Percentiles rank a stretch among this genome's conserved stretches.
Conservation (phyloP, 2,329 filamentous ascomycete genomes). For the Cladosporium phlei region DNA sequence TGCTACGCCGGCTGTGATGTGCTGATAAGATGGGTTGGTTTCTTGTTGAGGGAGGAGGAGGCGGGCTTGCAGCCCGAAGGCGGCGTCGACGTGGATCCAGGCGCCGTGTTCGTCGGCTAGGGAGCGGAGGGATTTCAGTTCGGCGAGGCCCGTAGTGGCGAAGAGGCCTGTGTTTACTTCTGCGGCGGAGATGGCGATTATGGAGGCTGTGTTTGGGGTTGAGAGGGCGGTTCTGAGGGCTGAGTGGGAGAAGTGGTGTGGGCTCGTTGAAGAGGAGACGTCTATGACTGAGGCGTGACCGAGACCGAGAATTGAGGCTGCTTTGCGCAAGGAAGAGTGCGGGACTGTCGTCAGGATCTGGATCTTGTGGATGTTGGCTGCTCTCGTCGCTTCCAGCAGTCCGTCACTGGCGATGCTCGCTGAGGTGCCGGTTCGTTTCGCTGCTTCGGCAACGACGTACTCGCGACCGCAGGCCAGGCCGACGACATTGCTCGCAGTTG, state of each 20-base stretch:
- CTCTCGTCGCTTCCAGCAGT: constrained; percentile 60
- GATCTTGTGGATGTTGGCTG: constrained; percentile 61
- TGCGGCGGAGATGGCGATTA: constrained; percentile 75
- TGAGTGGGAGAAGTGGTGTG: constrained; percentile 66
- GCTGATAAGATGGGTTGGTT: constrained; percentile 47
- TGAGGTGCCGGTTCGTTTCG: constrained; percentile 23
- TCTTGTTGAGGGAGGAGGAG: constrained; percentile 56
- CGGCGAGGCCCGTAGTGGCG: constrained; percentile 53
- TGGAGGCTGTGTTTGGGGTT: constrained; percentile 54
- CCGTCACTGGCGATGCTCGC: constrained; percentile 64
- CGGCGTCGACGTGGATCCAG: constrained; percentile 90
- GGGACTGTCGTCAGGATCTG: constrained; percentile 76
- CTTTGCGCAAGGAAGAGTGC: constrained; percentile 81
- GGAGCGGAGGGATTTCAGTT: constrained; percentile 59
- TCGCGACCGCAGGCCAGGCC: constrained; percentile 70
- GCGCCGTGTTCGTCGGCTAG: constrained; percentile 69
- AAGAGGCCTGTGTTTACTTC: constrained; percentile 90
- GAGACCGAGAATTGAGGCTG: constrained; percentile 74
- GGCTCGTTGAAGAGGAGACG: constrained; percentile 50
- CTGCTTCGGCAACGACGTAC: constrained; percentile 49
- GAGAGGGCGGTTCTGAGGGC: constrained; percentile 58
- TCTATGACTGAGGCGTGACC: constrained; percentile 65
- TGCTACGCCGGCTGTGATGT: constrained; percentile 48
- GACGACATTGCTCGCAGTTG: constrained; percentile 61
- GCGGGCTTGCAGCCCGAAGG: constrained; percentile 79